Evolutionary conservation across 805 yeast species (phyloP), one percentile per base, ranked within the genome.

Genomic region (Saccharomycopsis sp.): DNA sequence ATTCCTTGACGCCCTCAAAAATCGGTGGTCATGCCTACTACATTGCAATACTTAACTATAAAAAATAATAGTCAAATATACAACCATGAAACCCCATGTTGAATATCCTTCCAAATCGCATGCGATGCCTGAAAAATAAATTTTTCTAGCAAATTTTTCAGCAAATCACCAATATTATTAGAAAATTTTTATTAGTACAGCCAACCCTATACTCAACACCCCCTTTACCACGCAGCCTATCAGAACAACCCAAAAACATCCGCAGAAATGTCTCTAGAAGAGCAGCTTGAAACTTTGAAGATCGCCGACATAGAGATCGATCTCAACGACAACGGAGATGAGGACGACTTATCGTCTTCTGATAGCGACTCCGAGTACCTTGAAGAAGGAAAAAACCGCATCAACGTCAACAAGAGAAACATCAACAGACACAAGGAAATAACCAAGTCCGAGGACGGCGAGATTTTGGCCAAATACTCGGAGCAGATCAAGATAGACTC

Each of bases 401-500:
- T 16, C 21, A 44, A 44, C 16, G 21, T 16, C 7, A 44, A 4
- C 16, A 44, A 44, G 7, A 44, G 21, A 16, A 44, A 44, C 23
- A 50, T 34, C 23, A 48, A 48, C 34, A 57, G 54, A 15, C 60
- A 51, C 51, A 41, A 20, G 20, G 24, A 46, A 21, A 54, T 57
- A 50, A 24, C 52, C 24, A 18, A 50, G 14, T 34, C 48, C 9
- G 77, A 76, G 54, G 78, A 79, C 56, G 75, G 77, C 1, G 75
- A 74, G 51, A 79, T 87, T 41, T 73, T 84, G 20, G 82, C 79
- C n/a, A 83, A 80, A 64, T 84, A 83, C 68, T 80, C 85, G 0
- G 79, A 81, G 55, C 82, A 78, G 61, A 86, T 87, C 67, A 84
- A 83, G 62, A 76, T 83, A 1, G 91, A 84, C 66, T 74, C 82